Base-by-base conservation (phyloP, 305 asterid genomes). In the Striga hermonthica region DNA sequence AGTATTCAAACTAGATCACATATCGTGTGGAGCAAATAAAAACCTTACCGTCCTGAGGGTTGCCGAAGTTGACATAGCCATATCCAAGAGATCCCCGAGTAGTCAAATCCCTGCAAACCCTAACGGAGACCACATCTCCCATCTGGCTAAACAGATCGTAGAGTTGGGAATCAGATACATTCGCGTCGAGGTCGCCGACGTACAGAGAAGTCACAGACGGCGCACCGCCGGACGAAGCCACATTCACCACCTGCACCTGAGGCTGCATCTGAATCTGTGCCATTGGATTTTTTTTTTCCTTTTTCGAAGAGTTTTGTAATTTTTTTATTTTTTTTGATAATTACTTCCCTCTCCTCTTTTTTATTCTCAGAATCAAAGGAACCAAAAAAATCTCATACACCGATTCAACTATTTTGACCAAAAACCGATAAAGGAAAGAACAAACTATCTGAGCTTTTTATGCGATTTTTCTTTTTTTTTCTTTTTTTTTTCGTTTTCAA, bases 331-430 rank as follows among this genome's bases (percentile, higher is more conserved):
- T 81, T 74, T 65, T 48, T 13, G 38, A 54, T 54, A 54, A 54
- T 66, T 7, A 75, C 94, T 84, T 92, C 97, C 97, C 98, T 86
- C 97, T 86, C 96, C 96, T 84, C 94, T 82, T 79, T 79, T 78
- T 89, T 86, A 84, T 84, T 88, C 49, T 50, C 72, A 62, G 62
- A 67, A 77, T 77, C 69, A 65, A 75, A 75, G 60, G 59, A 71
- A 35, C 43, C 45, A 57, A 73, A n/a, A 54, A 58, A 56, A 72
- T 5, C 43, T 60, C 64, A 35, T 10, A 66, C 63, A 71, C 13
- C 36, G 38, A 13, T 62, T 55, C 66, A 65, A 57, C 9, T 49
- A 47, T 22, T 59, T 69, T 44, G 77, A 72, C 58, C 74, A 56
- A 66, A 65, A 44, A 50, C 31, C 64, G 47, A 75, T 39, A 65